Base-by-base conservation (phyloP, 805 yeast species). In the Isabelozyma heimii region DNA sequence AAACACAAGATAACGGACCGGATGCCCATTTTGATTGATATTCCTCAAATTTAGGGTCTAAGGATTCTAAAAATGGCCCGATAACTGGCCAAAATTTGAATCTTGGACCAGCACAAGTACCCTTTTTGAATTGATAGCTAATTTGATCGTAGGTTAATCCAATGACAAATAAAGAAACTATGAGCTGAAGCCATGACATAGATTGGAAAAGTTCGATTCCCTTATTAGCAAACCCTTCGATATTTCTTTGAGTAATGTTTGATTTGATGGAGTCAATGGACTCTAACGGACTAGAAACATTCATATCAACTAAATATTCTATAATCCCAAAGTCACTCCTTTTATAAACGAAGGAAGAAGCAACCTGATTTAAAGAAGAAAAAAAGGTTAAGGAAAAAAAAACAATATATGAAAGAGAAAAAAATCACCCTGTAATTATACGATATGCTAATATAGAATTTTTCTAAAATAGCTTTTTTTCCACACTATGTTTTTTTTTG, bases 31-130 rank as follows among this genome's bases (percentile, higher is more conserved):
- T 94, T 44, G 89, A 89, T 66, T 82, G 76, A 69, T 94, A 94
- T 62, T 87, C 97, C 63, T 88, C 96, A 66, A 94, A 94, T 66
- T 92, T 91, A 16, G 99, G 99, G 73, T 94, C 92, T 65, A 94
- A 75, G 14, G 94, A 85, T 66, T 94, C 97, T 67, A 94, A 75
- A 60, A 94, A 94, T 2, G 99, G 98, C 2, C 99, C 99, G 57
- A 94, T 91, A 44, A 94, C 76, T 2, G 99, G 99, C 91, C 96
- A 92, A 49, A 91, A 61, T 69, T 94, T 94, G 66, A 78, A 84
- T 42, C 73, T 69, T 12, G 97, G 99, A 17, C 99, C 99, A 8
- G 90, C 97, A 65, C 92, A 90, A 33, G 81, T 63, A 40, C 97
- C 97, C 69, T 94, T 94, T 54, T 83, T 82, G 42, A 81, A 60